These are phyloP conservation scores for Sclerotinia glacialis DNA, from an alignment of 2,329 filamentous ascomycete genomes.

Conservation along the genomic window DNA sequence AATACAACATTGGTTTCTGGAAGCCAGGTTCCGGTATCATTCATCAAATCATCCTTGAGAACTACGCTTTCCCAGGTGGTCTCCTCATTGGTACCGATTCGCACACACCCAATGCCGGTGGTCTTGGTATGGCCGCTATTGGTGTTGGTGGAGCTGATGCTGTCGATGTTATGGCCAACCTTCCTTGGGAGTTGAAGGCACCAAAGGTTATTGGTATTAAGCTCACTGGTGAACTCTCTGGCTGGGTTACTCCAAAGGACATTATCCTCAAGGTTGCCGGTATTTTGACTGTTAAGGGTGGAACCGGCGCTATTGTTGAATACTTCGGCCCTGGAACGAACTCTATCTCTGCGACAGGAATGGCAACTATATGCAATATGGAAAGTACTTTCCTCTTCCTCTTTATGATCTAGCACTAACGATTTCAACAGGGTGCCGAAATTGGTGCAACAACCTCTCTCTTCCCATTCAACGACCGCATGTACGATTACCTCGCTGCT, in stretches of 20 bases:
- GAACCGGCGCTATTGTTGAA: conserved; percentile 86
- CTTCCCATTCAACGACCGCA: conserved; percentile 97
- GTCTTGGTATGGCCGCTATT: conserved; percentile 80
- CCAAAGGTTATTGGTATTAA: conserved; percentile 96
- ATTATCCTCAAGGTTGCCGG: conserved; percentile 97
- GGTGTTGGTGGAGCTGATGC: conserved; percentile 96
- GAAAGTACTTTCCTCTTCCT: conserved; percentile 28
- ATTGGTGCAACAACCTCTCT: conserved; percentile 86
- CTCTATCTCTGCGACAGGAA: conserved; percentile 75
- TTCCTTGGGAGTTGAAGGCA: conserved; percentile 97
- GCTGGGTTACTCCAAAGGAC: conserved; percentile 94
- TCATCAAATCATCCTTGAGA: conserved; percentile 97
- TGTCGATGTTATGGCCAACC: conserved; percentile 95
- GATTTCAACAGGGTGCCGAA: conserved; percentile 50
- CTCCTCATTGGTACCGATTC: conserved; percentile 97
- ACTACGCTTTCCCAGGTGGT: conserved; percentile 98
- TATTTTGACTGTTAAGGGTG: conserved; percentile 96
- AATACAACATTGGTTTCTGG: conserved; percentile 99
- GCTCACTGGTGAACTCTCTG: conserved; percentile 82
- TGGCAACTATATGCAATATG: conserved; percentile 78
- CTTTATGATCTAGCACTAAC: neutral
- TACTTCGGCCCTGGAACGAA: conserved; percentile 74
- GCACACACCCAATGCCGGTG: conserved; percentile 95
- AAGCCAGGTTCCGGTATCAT: conserved; percentile 98
- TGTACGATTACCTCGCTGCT: conserved; percentile 91